phyloP scores from a whole-genome alignment of 768 basidiomycete genomes.

The Tylopilus intermedius region DNA sequence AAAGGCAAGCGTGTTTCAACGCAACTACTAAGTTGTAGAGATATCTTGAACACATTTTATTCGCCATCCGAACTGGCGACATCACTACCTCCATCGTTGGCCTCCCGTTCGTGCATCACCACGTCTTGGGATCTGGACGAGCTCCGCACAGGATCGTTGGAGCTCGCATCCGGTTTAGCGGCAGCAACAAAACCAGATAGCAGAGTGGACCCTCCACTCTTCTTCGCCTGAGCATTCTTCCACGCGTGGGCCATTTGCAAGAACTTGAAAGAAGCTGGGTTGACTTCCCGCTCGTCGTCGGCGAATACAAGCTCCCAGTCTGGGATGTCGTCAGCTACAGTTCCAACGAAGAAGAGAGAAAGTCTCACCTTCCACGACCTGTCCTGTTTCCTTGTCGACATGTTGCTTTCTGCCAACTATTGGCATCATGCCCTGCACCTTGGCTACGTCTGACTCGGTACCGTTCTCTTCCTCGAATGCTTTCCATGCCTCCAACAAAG shows the following conservation, averaged over 20 bases:
- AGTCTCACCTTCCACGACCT: conserved; percentile 75
- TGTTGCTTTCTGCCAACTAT: conserved; percentile 80
- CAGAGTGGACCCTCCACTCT: conserved; percentile 30
- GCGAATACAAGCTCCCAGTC: conserved; percentile 96
- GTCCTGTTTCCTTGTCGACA: conserved; percentile 79
- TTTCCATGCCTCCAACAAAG: conserved; percentile 93
- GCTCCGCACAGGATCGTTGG: conserved; percentile 2
- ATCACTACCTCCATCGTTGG: conserved; percentile 40
- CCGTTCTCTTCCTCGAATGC: conserved; percentile 84
- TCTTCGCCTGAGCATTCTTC: conserved; percentile 55
- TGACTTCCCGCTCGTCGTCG: conserved; percentile 91
- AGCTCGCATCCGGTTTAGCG: conserved; percentile 11
- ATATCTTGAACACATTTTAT: neutral
- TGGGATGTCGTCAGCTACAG: conserved; percentile 27
- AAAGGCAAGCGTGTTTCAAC: too few relatives aligned
- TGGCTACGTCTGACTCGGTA: conserved; percentile 61
- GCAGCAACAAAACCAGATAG: conserved; percentile 50
- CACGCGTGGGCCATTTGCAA: conserved; percentile 92
- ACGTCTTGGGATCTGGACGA: conserved; percentile 20
- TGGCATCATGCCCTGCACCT: conserved; percentile 92
- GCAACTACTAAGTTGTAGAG: too few relatives aligned
- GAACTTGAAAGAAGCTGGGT: conserved; percentile 93
- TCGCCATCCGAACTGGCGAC: conserved; percentile 53
- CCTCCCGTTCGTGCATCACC: conserved; percentile 19
- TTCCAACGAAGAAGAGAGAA: neutral